Evolutionary conservation across 1,284 basidiomycete species (phyloP).

Genomic region (Leccinum angustisporum): DNA sequence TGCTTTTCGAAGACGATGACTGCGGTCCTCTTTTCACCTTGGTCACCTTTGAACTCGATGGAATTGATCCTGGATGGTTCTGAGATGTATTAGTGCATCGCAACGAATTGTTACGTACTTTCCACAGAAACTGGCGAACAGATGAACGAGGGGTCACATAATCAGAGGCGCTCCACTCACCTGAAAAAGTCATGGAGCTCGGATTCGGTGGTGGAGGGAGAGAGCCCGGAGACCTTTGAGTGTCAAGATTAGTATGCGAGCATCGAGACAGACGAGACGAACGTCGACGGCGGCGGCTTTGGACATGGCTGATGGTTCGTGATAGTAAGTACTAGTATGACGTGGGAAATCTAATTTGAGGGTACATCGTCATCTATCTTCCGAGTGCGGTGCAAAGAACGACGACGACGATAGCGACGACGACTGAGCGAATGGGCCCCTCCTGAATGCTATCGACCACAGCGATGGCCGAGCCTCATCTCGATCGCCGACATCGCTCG

Average conservation of each 20-base stretch:
- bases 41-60: conserved; percentile 52
- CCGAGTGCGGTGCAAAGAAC: conserved; percentile 16
- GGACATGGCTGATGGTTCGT: conserved; percentile 20
- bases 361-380: conserved; percentile 7
- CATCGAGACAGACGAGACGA: neutral
- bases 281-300: conserved; percentile 28
- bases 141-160: conserved; percentile 10
- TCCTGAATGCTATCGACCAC: conserved; percentile 1
- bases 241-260: neutral
- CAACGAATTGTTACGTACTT: conserved; percentile 43
- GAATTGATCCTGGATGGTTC: conserved; percentile 51
- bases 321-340: neutral
- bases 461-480: conserved; percentile 20
- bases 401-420: conserved; percentile 10
- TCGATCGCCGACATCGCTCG: conserved; percentile 6
- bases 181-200: conserved; percentile 76
- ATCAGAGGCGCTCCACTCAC: conserved; percentile 41
- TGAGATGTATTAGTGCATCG: neutral
- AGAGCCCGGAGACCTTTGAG: conserved; percentile 62
- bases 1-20: conserved; percentile 73
- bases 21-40: conserved; percentile 41
- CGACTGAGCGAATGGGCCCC: conserved; percentile 11
- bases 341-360: conserved; percentile 17
- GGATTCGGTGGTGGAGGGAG: conserved; percentile 56
- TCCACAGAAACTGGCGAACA: conserved; percentile 65